Conservation (phyloP, 768 basidiomycete species). For the Cyathus striatus region DNA sequence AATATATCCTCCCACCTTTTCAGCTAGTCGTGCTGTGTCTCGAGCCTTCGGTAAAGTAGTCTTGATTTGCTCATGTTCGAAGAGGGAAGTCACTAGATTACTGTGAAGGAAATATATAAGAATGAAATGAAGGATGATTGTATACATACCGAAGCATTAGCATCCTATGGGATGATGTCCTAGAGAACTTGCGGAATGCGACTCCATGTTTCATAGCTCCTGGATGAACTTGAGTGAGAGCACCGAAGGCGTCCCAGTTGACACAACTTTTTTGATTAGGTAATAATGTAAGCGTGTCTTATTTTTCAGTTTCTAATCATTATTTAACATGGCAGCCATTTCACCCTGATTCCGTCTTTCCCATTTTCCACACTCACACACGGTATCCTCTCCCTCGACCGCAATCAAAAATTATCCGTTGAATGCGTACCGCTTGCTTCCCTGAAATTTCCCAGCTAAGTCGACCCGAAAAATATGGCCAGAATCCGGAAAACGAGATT, state of each 20-base stretch:
- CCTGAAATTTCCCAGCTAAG: slow-evolving; percentile 36
- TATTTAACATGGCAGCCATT: too few relatives aligned
- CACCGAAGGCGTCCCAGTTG: slow-evolving; percentile 1
- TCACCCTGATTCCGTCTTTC: too few relatives aligned
- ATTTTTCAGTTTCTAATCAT: too few relatives aligned
- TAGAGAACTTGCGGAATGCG: slow-evolving; percentile 87
- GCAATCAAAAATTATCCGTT: slow-evolving; percentile 18
- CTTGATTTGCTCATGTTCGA: slow-evolving; percentile 93
- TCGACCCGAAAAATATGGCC: slow-evolving; percentile 53
- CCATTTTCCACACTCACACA: too few relatives aligned
- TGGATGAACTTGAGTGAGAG: background rate
- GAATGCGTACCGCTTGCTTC: slow-evolving; percentile 29
- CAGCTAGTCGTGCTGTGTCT: slow-evolving; percentile 85
- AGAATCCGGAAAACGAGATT: slow-evolving; percentile 46
- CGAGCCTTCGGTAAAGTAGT: slow-evolving; percentile 95
- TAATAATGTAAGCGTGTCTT: too few relatives aligned
- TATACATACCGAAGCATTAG: slow-evolving; percentile 79
- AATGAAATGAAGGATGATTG: background rate
- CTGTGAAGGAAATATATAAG: slow-evolving; percentile 31
- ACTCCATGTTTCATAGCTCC: slow-evolving; percentile 90
- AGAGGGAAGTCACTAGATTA: slow-evolving; percentile 89
- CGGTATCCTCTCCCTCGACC: too few relatives aligned
- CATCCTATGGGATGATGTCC: slow-evolving; percentile 88
- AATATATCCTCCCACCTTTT: slow-evolving; percentile 55
- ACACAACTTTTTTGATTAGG: background rate